These are phyloP conservation scores for Paramecium caudatum DNA, from an alignment of 73 alveolate species.

Conservation along the genomic window DNA sequence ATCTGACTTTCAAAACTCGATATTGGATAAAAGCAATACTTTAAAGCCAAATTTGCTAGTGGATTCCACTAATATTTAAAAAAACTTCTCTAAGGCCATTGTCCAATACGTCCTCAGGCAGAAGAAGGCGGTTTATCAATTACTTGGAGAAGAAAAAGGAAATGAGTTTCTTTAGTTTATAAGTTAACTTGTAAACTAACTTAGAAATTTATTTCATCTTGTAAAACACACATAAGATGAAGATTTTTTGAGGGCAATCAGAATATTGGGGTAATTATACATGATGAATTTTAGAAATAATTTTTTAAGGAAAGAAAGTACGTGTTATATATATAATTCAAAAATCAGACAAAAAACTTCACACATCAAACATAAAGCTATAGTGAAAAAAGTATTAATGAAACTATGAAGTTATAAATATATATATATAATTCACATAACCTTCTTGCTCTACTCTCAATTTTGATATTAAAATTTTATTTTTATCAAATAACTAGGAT, in stretches of 20 bases:
- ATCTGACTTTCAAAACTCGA: neutral
- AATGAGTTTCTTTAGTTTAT: conserved; percentile 2
- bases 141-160: conserved; percentile 58
- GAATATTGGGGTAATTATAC: conserved; percentile 44
- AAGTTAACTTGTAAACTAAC: neutral
- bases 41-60: conserved; percentile 18
- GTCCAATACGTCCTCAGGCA: conserved; percentile 26
- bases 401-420: conserved; percentile 60
- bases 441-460: no score
- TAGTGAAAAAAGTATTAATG: conserved; percentile 9
- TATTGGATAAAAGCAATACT: neutral
- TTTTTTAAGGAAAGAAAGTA: conserved; percentile 41
- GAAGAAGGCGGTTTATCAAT: neutral
- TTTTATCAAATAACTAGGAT: no score
- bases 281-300: neutral
- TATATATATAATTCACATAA: no score
- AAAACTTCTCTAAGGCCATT: conserved; percentile 58
- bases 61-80: conserved; percentile 48
- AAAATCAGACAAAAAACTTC: conserved; percentile 27
- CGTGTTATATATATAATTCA: conserved; percentile 45
- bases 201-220: conserved; percentile 29
- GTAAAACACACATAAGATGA: conserved; percentile 41
- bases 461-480: no score
- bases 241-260: neutral
- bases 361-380: conserved; percentile 31